Evolutionary conservation across 805 yeast genomes (phyloP).

Genomic region (Spathaspora hagerdaliae): DNA sequence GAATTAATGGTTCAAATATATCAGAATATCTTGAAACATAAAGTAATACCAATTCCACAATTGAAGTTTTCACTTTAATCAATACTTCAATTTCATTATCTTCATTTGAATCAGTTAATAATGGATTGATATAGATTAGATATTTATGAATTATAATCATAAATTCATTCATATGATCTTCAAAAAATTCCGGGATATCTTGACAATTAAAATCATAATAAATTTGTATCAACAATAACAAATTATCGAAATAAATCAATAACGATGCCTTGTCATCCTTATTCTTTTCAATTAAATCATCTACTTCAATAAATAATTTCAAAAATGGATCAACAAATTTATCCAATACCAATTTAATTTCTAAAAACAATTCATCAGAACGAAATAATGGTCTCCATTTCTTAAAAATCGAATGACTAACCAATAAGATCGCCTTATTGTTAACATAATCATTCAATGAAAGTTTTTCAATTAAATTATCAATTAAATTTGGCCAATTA

Average conservation of each 20-base stretch:
- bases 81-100: slow-evolving; percentile 68
- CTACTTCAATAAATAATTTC: slow-evolving; percentile 63
- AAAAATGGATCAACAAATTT: slow-evolving; percentile 81
- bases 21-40: slow-evolving; percentile 92
- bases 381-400: slow-evolving; percentile 95
- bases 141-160: slow-evolving; percentile 84
- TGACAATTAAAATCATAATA: slow-evolving; percentile 95
- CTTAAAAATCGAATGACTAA: slow-evolving; percentile 93
- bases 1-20: slow-evolving; percentile 75
- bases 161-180: slow-evolving; percentile 75
- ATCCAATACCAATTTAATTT: slow-evolving; percentile 80
- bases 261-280: slow-evolving; percentile 47
- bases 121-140: slow-evolving; percentile 53
- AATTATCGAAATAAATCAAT: slow-evolving; percentile 59
- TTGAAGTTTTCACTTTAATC: slow-evolving; percentile 72
- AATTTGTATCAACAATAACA: slow-evolving; percentile 69
- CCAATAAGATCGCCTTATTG: slow-evolving; percentile 82
- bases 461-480: slow-evolving; percentile 66
- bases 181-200: slow-evolving; percentile 97
- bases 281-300: slow-evolving; percentile 51
- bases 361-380: slow-evolving; percentile 83
- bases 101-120: slow-evolving; percentile 52
- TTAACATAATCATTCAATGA: slow-evolving; percentile 62
- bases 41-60: slow-evolving; percentile 78
- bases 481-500: slow-evolving; percentile 75